Conservation (phyloP, 805 yeast species). For the Kuraishia piskuri region DNA sequence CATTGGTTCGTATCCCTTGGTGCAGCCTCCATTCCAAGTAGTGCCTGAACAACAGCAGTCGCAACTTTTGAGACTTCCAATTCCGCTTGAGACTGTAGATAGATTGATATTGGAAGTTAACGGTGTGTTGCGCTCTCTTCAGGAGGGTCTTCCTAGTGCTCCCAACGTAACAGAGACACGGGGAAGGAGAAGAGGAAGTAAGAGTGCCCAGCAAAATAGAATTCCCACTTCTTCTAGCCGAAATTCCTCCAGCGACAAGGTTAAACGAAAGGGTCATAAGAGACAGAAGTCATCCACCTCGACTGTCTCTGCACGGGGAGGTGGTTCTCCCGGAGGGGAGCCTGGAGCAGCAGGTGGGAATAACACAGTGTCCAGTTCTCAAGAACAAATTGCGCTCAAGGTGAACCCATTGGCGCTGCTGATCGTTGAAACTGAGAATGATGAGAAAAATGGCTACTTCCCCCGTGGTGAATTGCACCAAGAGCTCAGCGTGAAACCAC, state of each 20-base stretch:
- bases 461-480: constrained; percentile 25
- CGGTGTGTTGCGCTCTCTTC: not conserved
- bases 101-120: not conserved
- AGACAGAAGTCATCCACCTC: not conserved
- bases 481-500: constrained; percentile 23
- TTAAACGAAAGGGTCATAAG: not conserved
- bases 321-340: not conserved
- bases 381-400: not conserved
- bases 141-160: not conserved
- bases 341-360: not conserved
- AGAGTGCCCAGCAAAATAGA: not conserved
- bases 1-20: not conserved
- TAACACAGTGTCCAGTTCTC: not conserved
- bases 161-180: not conserved
- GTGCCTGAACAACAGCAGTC: not conserved
- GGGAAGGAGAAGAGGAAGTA: not conserved
- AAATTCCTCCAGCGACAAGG: not conserved
- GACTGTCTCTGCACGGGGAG: not conserved
- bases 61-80: not conserved
- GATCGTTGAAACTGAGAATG: not conserved
- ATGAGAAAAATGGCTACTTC: constrained; percentile 11
- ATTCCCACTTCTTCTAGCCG: not conserved
- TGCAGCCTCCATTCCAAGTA: not conserved
- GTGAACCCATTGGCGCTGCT: not conserved
- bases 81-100: not conserved